Evolutionary conservation across 164 flowering plant species (phyloP).

Genomic region (Akebia trifoliata): DNA sequence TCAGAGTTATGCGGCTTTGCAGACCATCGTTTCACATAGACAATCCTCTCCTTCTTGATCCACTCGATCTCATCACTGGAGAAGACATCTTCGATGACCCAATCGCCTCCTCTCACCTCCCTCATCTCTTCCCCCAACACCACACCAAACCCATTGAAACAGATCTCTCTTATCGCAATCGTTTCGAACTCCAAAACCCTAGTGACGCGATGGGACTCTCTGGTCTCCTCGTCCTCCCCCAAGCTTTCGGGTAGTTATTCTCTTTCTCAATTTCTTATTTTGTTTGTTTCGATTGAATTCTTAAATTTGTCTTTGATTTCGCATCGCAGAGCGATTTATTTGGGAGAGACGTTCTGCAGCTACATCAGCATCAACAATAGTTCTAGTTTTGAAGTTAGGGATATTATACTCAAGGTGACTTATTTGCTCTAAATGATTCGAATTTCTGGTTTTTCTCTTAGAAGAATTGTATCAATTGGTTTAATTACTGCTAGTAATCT

Average conservation of each 20-base stretch:
- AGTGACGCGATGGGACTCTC: constrained; percentile 74
- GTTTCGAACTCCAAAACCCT: constrained; percentile 59
- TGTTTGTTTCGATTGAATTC: neutral
- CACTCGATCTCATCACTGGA: constrained; percentile 72
- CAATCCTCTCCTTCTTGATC: constrained; percentile 65
- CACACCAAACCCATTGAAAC: constrained; percentile 14
- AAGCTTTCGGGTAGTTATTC: constrained; percentile 70
- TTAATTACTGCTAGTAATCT: too few species aligned
- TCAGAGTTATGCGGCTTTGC: constrained; percentile 94
- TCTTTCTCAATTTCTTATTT: constrained; percentile 6
- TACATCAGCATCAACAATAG: constrained; percentile 95
- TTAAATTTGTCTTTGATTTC: neutral
- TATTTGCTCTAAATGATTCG: neutral
- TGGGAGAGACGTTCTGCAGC: constrained; percentile 97
- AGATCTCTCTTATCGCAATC: constrained; percentile 62
- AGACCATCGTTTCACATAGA: constrained; percentile 79
- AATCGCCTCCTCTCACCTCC: constrained; percentile 38
- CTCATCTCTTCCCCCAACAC: constrained; percentile 26
- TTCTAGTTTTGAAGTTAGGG: constrained; percentile 81
- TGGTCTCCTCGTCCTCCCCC: constrained; percentile 91
- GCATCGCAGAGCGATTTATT: constrained; percentile 71
- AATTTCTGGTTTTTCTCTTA: neutral
- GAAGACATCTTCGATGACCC: constrained; percentile 79
- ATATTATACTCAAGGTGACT: constrained; percentile 69
- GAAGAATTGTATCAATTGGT: neutral